Percentiles rank a stretch among this genome's conserved stretches.
Conservation (phyloP, 2,329 filamentous ascomycete species). For the Cladosporium sp. region DNA sequence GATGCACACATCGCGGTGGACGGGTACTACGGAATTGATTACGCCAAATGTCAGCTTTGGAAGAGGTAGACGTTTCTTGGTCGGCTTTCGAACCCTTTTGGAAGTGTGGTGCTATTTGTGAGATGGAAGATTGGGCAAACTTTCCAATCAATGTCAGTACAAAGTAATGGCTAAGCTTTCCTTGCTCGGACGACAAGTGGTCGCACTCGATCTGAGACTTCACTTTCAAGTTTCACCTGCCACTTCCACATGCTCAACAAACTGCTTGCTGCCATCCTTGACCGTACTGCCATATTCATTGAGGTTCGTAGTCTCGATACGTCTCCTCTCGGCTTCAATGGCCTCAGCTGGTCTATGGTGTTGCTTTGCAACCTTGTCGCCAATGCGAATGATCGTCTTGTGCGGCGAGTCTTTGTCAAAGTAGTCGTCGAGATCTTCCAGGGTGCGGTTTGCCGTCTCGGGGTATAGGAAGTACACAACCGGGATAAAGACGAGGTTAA, state of each 20-base stretch:
- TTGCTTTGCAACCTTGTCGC: slow-evolving; percentile 22
- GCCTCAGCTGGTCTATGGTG: slow-evolving; percentile 19
- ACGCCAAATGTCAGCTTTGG: slow-evolving; percentile 29
- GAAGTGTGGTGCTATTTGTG: too few species aligned
- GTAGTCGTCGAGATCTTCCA: slow-evolving; percentile 32
- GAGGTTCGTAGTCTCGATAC: slow-evolving; percentile 17
- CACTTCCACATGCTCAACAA: background rate
- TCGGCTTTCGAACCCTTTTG: slow-evolving; percentile 18
- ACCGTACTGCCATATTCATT: background rate
- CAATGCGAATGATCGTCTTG: slow-evolving; percentile 17
- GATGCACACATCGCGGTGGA: slow-evolving; percentile 36
- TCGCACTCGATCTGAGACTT: too few species aligned
- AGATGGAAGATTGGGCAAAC: too few species aligned
- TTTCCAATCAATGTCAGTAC: too few species aligned
- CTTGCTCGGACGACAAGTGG: too few species aligned
- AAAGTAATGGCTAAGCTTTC: too few species aligned
- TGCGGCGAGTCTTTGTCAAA: slow-evolving; percentile 22
- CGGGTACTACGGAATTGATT: slow-evolving; percentile 35
- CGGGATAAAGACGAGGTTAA: slow-evolving; percentile 43
- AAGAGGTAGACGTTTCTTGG: slow-evolving; percentile 34
- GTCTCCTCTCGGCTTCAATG: slow-evolving; percentile 21
- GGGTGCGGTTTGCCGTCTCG: slow-evolving; percentile 40
- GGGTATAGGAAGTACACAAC: slow-evolving; percentile 48
- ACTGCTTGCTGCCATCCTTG: background rate
- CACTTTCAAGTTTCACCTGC: background rate